Percentiles rank a stretch among this genome's conserved stretches.
Evolutionary conservation across 2,329 filamentous ascomycete genomes (phyloP).

Genomic region (Claviceps sp.): DNA sequence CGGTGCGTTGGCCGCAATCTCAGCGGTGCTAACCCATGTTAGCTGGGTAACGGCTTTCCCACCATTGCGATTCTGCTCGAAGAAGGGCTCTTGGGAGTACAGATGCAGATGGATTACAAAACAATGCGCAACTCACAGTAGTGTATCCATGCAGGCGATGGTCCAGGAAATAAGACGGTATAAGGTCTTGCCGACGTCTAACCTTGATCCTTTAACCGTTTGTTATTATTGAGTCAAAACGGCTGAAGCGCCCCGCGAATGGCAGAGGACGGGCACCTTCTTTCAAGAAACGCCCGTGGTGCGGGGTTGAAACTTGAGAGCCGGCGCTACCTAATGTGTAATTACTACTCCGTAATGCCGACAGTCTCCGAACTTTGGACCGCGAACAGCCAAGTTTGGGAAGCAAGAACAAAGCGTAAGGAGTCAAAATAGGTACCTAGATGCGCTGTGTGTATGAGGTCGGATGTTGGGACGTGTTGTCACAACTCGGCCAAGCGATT

Average conservation of each 20-base stretch:
- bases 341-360: too few relatives aligned
- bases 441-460: not conserved
- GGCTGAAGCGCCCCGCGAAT: not conserved
- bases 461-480: not conserved
- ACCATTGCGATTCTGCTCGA: not conserved
- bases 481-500: not conserved
- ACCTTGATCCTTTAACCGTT: not conserved
- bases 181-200: too few relatives aligned
- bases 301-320: not conserved
- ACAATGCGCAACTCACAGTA: constrained; percentile 37
- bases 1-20: constrained; percentile 81
- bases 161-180: not conserved
- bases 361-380: not conserved
- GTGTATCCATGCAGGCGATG: constrained; percentile 39
- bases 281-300: not conserved
- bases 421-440: too few relatives aligned
- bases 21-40: constrained; percentile 53
- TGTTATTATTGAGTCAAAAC: not conserved
- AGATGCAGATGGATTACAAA: not conserved
- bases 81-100: not conserved
- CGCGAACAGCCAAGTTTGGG: too few relatives aligned
- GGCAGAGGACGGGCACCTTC: not conserved
- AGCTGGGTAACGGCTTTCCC: not conserved
- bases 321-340: not conserved
- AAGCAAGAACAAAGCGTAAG: too few relatives aligned